A percentile compares a stretch with the other conserved stretches of the same genome.
These are phyloP conservation scores for Fusarium globosum DNA, from an alignment of 2,329 filamentous ascomycete species.

Conservation along the genomic window DNA sequence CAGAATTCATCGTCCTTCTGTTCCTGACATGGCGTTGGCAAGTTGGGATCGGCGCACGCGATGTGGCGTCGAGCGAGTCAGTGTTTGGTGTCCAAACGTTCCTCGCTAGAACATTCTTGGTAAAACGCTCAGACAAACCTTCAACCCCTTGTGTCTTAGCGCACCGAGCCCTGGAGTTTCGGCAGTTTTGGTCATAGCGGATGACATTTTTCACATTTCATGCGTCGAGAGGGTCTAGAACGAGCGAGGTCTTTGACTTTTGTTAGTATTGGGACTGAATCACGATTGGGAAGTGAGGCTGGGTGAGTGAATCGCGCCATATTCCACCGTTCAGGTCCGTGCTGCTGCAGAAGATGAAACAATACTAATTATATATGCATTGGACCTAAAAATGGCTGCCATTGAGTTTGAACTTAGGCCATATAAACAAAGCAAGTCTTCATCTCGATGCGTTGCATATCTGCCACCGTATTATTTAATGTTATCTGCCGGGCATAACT, in stretches of 20 bases:
- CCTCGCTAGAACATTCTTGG: background rate
- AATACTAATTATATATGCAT: background rate
- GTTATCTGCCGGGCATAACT: background rate
- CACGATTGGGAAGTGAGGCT: slow-evolving; percentile 1
- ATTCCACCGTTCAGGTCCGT: background rate
- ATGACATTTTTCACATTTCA: background rate
- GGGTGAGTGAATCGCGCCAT: background rate
- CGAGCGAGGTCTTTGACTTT: background rate
- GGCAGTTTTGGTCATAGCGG: background rate
- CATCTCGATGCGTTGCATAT: background rate
- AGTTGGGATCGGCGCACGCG: background rate
- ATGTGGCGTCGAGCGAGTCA: slow-evolving; percentile 16
- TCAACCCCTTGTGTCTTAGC: background rate
- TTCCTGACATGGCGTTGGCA: background rate
- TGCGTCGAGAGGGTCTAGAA: background rate
- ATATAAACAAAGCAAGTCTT: background rate
- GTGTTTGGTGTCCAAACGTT: background rate
- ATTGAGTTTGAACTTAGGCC: background rate
- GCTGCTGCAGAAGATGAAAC: slow-evolving; percentile 8
- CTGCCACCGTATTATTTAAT: background rate
- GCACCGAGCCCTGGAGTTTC: background rate
- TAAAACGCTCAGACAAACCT: background rate
- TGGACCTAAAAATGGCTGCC: background rate
- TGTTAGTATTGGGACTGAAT: background rate
- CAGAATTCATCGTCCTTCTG: background rate